phyloP scores from a whole-genome alignment of 495 filamentous ascomycete genomes.

The Lichenothelia convexa region DNA sequence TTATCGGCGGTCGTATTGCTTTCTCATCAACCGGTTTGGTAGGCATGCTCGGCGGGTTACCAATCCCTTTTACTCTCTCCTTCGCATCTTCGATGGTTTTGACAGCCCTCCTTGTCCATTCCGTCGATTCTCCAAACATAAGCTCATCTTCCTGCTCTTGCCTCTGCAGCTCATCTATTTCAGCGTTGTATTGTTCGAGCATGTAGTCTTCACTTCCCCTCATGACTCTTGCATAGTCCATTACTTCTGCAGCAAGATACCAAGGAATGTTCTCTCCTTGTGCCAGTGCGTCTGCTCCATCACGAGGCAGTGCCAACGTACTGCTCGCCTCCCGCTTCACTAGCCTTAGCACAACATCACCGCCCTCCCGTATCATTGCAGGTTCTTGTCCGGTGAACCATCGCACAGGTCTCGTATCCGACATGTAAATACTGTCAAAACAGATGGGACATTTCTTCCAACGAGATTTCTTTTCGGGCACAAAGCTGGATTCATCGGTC shows the following conservation, averaged over 20 bases:
- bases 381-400: constrained; percentile 86
- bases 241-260: constrained; percentile 83
- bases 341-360: constrained; percentile 72
- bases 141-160: constrained; percentile 82
- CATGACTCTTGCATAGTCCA: constrained; percentile 92
- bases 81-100: constrained; percentile 49
- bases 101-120: constrained; percentile 78
- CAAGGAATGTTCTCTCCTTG: constrained; percentile 67
- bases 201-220: constrained; percentile 85
- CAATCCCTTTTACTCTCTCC: constrained; percentile 52
- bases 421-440: constrained; percentile 71
- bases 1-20: constrained; percentile 27
- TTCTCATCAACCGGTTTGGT: constrained; percentile 31
- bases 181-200: constrained; percentile 53
- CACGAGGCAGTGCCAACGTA: constrained; percentile 71
- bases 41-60: constrained; percentile 43
- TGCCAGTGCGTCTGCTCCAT: constrained; percentile 52
- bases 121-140: constrained; percentile 80
- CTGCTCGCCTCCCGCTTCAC: constrained; percentile 61
- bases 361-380: constrained; percentile 57
- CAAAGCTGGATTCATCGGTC: constrained; percentile 41
- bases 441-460: constrained; percentile 97
- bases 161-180: constrained; percentile 51
- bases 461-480: constrained; percentile 50
- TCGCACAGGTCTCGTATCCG: constrained; percentile 75